Evolutionary conservation across 164 flowering plant species (phyloP).

Genomic region (Annona cherimola): DNA sequence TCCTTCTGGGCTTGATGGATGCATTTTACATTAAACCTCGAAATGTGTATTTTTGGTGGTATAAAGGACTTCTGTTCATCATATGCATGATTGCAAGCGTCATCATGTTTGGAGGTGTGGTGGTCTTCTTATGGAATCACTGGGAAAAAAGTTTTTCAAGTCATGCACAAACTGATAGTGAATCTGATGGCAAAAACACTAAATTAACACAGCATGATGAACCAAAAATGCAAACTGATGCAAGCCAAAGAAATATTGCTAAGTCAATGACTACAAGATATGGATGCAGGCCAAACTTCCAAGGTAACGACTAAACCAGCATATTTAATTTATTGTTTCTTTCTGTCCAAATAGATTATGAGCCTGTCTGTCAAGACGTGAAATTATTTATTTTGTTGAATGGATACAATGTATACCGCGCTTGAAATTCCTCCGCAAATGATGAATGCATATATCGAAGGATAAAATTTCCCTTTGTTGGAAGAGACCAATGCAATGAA

Average conservation of each 20-base stretch:
- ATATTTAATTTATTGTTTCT: background rate
- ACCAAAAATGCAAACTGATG: conserved; percentile 6
- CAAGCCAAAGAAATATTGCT: conserved; percentile 17
- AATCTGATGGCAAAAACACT: conserved; percentile 1
- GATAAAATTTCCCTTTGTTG: too few relatives aligned
- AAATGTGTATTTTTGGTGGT: conserved; percentile 53
- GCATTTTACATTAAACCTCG: conserved; percentile 53
- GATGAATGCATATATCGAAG: too few relatives aligned
- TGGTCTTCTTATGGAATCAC: conserved; percentile 55
- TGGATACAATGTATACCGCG: too few relatives aligned
- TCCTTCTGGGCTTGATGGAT: conserved; percentile 37
- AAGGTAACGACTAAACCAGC: conserved; percentile 35
- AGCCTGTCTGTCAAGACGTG: too few relatives aligned
- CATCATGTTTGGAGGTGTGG: conserved; percentile 63
- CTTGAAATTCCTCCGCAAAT: too few relatives aligned
- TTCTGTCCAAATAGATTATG: background rate
- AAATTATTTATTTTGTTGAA: too few relatives aligned
- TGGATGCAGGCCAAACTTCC: conserved; percentile 74
- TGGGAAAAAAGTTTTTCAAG: conserved; percentile 44
- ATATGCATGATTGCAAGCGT: conserved; percentile 64
- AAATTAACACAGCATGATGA: conserved; percentile 10
- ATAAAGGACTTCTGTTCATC: conserved; percentile 61
- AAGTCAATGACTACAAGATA: conserved; percentile 31
- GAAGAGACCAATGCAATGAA: too few relatives aligned
- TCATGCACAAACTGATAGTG: conserved; percentile 15